Evolutionary conservation across 1,284 basidiomycete genomes (phyloP).

Genomic region (Heimioporus retisporus): DNA sequence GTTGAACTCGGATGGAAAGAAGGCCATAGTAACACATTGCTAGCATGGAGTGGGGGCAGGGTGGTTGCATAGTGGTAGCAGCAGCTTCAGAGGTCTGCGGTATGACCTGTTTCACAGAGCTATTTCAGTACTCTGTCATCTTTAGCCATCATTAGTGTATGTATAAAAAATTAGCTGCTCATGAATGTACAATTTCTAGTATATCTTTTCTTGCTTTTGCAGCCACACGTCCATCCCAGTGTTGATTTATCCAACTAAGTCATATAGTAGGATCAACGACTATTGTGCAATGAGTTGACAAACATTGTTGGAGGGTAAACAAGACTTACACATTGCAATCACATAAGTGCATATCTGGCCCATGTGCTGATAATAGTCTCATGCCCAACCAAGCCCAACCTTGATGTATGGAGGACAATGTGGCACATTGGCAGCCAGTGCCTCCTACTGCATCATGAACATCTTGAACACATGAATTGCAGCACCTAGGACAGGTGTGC

Average conservation of each 20-base stretch:
- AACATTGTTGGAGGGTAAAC: too few species aligned
- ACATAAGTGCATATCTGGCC: neutral
- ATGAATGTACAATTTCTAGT: neutral
- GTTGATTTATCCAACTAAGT: conserved; percentile 1
- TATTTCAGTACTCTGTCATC: too few species aligned
- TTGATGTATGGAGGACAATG: neutral
- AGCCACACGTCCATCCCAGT: neutral
- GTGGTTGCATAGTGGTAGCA: too few species aligned
- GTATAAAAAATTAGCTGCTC: too few species aligned
- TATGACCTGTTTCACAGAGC: too few species aligned
- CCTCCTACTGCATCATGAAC: neutral
- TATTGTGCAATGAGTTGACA: neutral
- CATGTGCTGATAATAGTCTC: neutral
- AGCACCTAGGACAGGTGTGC: neutral
- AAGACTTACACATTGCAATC: conserved; percentile 9
- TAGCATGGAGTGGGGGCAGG: too few species aligned
- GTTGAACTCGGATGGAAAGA: too few species aligned
- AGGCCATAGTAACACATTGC: too few species aligned
- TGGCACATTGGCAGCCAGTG: neutral
- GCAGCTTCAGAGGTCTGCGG: too few species aligned
- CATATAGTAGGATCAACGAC: conserved; percentile 1
- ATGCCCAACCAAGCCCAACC: neutral
- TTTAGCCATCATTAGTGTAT: too few species aligned
- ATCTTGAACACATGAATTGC: neutral
- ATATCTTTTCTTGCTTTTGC: neutral